Base-by-base conservation (phyloP, 208 protist genomes). In the Leishmania amazonensis region DNA sequence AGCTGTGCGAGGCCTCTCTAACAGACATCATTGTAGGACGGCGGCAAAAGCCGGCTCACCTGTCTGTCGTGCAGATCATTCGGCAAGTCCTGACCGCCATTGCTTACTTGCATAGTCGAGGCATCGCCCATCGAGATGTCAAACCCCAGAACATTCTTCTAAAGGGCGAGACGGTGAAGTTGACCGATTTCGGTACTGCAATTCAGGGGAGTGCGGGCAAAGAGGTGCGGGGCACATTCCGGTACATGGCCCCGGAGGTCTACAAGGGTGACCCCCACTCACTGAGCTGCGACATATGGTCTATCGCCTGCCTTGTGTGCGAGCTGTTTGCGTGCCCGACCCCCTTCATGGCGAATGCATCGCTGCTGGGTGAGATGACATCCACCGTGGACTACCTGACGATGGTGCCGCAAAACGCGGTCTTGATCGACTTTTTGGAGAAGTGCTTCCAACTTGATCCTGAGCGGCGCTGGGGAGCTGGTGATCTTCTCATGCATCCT, bases 51-150 rank as follows among this genome's bases (percentile, higher is more conserved):
- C 92, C 93, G 17, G 79, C 81, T 13, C 76, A 93, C 49, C 76
- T 98, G 73, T 90, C 91, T 2, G 91, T 95, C 6, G 76, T 93
- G 58, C 88, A 93, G 45, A 94, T 98, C 76, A 95, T 99, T 85
- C 95, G 93, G 5, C 98, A 99, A 85, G 88, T 99, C 5, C 76
- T 99, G 11, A 98, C 96, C n/a, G 96, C 97, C 45, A 94, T 99
- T 65, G 92, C 96, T n/a, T 99, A 99, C 88, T 95, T 99, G 81
- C 99, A 99, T 86, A 85, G 89, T 64, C 98, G 99, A 72, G 98
- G 97, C 53, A 99, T 99, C 77, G 98, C 99, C n/a, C 99, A 99
- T 86, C 88, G 99, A 45, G 99, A 99, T 83, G 94, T 99, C 76
- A 99, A 99, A 89, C 99, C 98, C 24, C 98, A 99, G 81, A 99